Percentiles rank a stretch among this genome's conserved stretches.
phyloP scores from a whole-genome alignment of 495 filamentous ascomycete genomes.

The Annulohypoxylon stygium region DNA sequence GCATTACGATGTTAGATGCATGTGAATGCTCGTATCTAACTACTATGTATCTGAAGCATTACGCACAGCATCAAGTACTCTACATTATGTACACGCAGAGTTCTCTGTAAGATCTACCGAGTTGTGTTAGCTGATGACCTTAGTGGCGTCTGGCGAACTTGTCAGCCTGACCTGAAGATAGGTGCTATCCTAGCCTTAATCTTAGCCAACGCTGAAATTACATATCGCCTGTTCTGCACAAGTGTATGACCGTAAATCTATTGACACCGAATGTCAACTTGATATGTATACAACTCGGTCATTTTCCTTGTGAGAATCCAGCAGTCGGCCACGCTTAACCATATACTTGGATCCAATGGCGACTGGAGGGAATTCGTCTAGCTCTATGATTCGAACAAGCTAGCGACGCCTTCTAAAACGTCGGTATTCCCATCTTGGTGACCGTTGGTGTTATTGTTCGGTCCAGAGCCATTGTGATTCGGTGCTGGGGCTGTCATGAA shows the following conservation, averaged over 20 bases:
- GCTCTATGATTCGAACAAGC: constrained; percentile 49
- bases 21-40: not conserved
- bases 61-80: constrained; percentile 8
- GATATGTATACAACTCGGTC: constrained; percentile 4
- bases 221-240: not conserved
- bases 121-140: constrained; percentile 22
- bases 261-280: not conserved
- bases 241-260: not conserved
- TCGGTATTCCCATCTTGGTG: constrained; percentile 39
- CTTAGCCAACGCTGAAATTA: not conserved
- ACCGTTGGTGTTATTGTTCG: constrained; percentile 7
- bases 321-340: not conserved
- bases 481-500: constrained; percentile 61
- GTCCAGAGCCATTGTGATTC: constrained; percentile 12
- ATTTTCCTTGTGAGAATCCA: not conserved
- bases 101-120: constrained; percentile 5
- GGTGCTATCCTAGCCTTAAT: constrained; percentile 7
- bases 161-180: constrained; percentile 29
- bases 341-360: not conserved
- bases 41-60: constrained; percentile 1
- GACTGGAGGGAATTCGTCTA: not conserved
- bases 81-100: not conserved
- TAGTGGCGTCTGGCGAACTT: constrained; percentile 17
- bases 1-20: not conserved
- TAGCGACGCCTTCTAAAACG: constrained; percentile 50